These are phyloP conservation scores for Mimosa bimucronata DNA, from an alignment of 306 rosid species.

Conservation along the genomic window DNA sequence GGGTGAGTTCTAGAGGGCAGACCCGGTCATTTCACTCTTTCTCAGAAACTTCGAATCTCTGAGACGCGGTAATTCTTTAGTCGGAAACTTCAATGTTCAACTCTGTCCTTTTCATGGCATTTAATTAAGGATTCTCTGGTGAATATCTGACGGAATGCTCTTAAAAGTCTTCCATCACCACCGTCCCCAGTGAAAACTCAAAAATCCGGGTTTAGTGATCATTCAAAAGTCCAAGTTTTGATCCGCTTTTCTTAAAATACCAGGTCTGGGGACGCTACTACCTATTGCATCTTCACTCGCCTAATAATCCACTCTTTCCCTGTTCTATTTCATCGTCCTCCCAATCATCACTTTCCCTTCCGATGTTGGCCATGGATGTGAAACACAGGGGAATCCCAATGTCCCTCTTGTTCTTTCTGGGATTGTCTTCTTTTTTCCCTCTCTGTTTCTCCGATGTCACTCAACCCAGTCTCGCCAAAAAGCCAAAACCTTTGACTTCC, in stretches of 20 bases:
- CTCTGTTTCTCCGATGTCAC: slow-evolving; percentile 45
- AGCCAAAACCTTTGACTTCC: background rate
- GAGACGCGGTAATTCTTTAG: background rate
- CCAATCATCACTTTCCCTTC: background rate
- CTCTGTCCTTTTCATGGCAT: background rate
- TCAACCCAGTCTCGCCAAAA: slow-evolving; percentile 29
- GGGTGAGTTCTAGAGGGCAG: background rate
- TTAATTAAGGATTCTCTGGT: background rate
- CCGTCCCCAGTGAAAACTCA: background rate
- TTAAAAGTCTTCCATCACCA: background rate
- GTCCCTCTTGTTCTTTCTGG: slow-evolving; percentile 31
- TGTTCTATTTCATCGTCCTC: background rate
- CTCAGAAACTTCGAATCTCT: background rate
- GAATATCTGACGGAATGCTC: background rate
- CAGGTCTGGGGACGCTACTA: background rate
- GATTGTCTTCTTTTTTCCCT: slow-evolving; percentile 41
- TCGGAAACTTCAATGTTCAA: background rate
- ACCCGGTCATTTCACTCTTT: background rate
- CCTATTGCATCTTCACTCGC: background rate
- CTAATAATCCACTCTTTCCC: background rate
- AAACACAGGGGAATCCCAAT: slow-evolving; percentile 30
- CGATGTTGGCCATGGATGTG: slow-evolving; percentile 26
- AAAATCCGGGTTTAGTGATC: background rate
- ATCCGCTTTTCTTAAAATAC: background rate
- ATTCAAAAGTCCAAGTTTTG: background rate